Evolutionary conservation across 345 rosid species (phyloP).

Genomic region (Barbarea vulgaris): DNA sequence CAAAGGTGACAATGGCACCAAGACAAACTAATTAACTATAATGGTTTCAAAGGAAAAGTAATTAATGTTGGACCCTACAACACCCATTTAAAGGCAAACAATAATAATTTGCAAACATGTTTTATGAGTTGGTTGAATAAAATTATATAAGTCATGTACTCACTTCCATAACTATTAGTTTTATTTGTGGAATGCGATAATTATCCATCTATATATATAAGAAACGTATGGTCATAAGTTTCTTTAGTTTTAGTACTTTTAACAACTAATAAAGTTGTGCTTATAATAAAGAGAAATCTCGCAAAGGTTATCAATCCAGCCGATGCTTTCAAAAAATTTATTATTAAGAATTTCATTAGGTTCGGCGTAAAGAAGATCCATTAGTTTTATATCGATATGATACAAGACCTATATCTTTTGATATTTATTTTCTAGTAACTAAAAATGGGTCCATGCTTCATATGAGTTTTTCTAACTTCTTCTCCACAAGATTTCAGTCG

Average conservation of each 20-base stretch:
- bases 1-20: slow-evolving; percentile 39
- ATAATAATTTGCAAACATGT: slow-evolving; percentile 35
- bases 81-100: slow-evolving; percentile 30
- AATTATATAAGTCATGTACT: slow-evolving; percentile 22
- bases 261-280: slow-evolving; percentile 37
- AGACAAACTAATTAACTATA: slow-evolving; percentile 36
- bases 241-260: slow-evolving; percentile 33
- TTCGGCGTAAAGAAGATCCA: slow-evolving; percentile 5
- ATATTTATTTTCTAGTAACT: not conserved
- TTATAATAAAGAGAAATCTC: slow-evolving; percentile 12
- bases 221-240: slow-evolving; percentile 25
- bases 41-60: slow-evolving; percentile 24
- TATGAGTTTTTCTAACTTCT: not conserved
- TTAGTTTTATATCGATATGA: not conserved
- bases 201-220: slow-evolving; percentile 11
- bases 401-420: not conserved
- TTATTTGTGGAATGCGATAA: slow-evolving; percentile 2
- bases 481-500: not conserved
- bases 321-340: not conserved
- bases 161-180: slow-evolving; percentile 8
- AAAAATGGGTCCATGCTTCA: not conserved
- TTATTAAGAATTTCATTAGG: not conserved
- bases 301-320: slow-evolving; percentile 22
- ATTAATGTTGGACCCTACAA: slow-evolving; percentile 40
- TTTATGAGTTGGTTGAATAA: slow-evolving; percentile 39